These are phyloP conservation scores for Histomonas meleagridis DNA, from an alignment of 208 protist genomes.

Conservation along the genomic window DNA sequence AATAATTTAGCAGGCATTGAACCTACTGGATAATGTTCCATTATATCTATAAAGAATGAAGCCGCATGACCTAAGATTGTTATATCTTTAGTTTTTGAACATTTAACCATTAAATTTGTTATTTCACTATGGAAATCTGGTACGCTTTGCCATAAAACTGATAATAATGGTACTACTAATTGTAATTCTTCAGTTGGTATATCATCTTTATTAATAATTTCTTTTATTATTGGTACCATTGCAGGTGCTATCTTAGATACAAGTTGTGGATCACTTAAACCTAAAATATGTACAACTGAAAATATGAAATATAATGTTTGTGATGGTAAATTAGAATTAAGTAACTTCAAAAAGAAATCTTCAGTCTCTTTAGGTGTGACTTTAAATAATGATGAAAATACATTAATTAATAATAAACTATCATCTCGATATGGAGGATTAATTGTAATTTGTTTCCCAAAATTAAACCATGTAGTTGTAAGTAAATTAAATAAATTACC, in stretches of 20 bases:
- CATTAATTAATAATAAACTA: background rate
- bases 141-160: background rate
- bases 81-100: background rate
- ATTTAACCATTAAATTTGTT: background rate
- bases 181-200: background rate
- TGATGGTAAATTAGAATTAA: background rate
- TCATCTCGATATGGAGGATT: background rate
- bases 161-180: background rate
- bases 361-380: background rate
- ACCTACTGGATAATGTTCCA: background rate
- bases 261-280: background rate
- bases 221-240: background rate
- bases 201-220: background rate
- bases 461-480: background rate
- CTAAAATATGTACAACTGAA: background rate
- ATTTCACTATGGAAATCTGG: background rate
- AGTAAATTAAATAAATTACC: background rate
- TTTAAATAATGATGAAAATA: background rate
- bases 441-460: background rate
- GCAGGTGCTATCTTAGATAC: background rate
- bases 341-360: background rate
- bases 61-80: background rate
- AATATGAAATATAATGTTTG: background rate
- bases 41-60: slow-evolving; percentile 13
- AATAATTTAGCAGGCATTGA: background rate